Evolutionary conservation across 371 early-diverging fungal genomes (phyloP).

Genomic region (Mucor sp.): DNA sequence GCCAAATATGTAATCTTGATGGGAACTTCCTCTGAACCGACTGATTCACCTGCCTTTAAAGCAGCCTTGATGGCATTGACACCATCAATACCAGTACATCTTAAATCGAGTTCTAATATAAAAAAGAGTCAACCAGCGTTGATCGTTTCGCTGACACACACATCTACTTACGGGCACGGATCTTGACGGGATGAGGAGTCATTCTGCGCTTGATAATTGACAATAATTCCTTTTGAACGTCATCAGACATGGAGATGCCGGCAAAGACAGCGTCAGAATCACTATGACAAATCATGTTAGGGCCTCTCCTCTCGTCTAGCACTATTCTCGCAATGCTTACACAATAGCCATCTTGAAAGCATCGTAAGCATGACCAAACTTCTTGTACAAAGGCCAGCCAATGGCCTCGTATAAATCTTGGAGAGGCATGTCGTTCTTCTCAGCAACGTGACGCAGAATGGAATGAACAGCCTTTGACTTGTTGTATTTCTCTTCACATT

Average conservation of each 20-base stretch:
- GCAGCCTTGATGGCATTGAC: conserved; percentile 97
- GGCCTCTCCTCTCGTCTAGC: not conserved
- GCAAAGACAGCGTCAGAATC: conserved; percentile 91
- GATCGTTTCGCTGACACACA: not conserved
- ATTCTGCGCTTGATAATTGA: conserved; percentile 86
- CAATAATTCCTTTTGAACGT: conserved; percentile 77
- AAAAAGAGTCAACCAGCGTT: not conserved
- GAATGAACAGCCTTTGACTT: conserved; percentile 95
- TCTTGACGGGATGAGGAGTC: conserved; percentile 96
- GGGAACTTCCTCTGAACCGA: conserved; percentile 81
- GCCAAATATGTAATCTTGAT: conserved; percentile 83
- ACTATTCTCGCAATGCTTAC: too few relatives aligned
- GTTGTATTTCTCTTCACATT: conserved; percentile 95
- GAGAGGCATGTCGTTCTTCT: conserved; percentile 80
- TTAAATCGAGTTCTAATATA: conserved; percentile 96
- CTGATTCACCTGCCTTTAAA: conserved; percentile 87
- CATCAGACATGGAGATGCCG: conserved; percentile 68
- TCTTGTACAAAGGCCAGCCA: conserved; percentile 98
- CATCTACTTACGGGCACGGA: conserved; percentile 78
- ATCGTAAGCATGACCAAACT: conserved; percentile 98
- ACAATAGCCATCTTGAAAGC: conserved; percentile 94
- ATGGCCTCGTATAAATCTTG: conserved; percentile 89
- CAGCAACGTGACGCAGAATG: conserved; percentile 90
- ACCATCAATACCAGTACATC: conserved; percentile 97
- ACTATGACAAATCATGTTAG: conserved; percentile 39